A percentile compares a stretch with the other conserved stretches of the same genome.
Conservation (phyloP, 441 rosid species). For the Mallotus repandus region DNA sequence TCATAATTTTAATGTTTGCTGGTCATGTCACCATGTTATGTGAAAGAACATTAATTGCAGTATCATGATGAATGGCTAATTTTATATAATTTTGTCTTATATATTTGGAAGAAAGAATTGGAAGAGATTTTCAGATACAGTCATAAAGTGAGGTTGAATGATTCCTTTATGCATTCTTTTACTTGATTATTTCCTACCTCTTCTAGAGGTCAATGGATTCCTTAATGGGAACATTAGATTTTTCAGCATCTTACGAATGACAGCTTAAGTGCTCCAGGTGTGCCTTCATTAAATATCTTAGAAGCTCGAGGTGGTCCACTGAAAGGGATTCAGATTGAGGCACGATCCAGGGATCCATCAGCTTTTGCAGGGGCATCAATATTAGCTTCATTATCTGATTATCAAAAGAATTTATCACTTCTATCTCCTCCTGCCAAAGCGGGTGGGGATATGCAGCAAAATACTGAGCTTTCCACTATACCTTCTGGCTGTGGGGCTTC, state of each 20-base stretch:
- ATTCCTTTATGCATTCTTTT: slow-evolving; percentile 9
- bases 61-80: background rate
- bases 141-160: background rate
- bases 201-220: slow-evolving; percentile 23
- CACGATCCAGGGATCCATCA: slow-evolving; percentile 82
- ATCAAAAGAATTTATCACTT: slow-evolving; percentile 50
- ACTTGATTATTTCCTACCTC: slow-evolving; percentile 15
- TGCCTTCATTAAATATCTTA: slow-evolving; percentile 61
- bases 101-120: background rate
- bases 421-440: slow-evolving; percentile 57
- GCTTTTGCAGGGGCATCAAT: slow-evolving; percentile 89
- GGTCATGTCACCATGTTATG: background rate
- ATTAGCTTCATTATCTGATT: slow-evolving; percentile 81
- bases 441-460: slow-evolving; percentile 50
- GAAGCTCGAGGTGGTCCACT: slow-evolving; percentile 71
- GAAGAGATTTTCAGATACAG: background rate
- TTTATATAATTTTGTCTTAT: background rate
- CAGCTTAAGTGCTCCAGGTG: slow-evolving; percentile 57
- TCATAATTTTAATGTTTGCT: background rate
- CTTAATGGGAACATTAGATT: slow-evolving; percentile 64
- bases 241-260: slow-evolving; percentile 78
- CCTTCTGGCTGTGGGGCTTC: slow-evolving; percentile 55
- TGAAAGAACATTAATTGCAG: background rate
- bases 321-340: slow-evolving; percentile 72
- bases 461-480: slow-evolving; percentile 51